Evolutionary conservation across 257 asterid species (phyloP).

Genomic region (Solanum neorickii): DNA sequence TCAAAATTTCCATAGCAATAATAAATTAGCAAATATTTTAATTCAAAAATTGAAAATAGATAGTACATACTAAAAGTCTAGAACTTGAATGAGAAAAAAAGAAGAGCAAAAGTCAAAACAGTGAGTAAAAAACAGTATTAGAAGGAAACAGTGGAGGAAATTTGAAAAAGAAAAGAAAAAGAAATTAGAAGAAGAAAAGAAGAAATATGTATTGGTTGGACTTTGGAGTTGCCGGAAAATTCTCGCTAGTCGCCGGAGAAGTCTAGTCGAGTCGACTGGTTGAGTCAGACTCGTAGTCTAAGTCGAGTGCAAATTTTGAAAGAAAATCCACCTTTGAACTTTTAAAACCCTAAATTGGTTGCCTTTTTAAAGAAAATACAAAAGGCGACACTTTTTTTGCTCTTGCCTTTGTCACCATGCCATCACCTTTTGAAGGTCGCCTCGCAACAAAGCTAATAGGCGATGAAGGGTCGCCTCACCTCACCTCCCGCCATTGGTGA

Average conservation of each 20-base stretch:
- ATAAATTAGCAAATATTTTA: neutral
- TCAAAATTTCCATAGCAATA: neutral
- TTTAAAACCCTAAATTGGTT: neutral
- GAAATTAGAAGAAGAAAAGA: neutral
- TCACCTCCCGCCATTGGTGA: neutral
- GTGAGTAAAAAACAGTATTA: neutral
- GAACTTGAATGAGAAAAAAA: neutral
- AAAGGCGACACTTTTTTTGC: neutral
- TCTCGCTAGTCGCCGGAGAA: neutral
- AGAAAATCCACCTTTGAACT: neutral
- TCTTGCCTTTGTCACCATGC: neutral
- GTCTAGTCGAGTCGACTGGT: neutral
- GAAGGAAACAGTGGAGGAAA: neutral
- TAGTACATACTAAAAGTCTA: neutral
- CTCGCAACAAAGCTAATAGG: neutral
- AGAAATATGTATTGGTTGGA: neutral
- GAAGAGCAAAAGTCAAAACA: neutral
- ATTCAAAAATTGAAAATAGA: neutral
- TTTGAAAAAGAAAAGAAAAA: neutral
- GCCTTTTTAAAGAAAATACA: neutral
- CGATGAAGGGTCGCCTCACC: neutral
- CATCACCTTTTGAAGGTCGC: neutral
- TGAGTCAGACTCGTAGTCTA: neutral
- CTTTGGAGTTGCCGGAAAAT: neutral
- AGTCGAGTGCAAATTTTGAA: neutral